Evolutionary conservation across 148 eudicot genomes (phyloP).

Genomic region (Talinum fruticosum): DNA sequence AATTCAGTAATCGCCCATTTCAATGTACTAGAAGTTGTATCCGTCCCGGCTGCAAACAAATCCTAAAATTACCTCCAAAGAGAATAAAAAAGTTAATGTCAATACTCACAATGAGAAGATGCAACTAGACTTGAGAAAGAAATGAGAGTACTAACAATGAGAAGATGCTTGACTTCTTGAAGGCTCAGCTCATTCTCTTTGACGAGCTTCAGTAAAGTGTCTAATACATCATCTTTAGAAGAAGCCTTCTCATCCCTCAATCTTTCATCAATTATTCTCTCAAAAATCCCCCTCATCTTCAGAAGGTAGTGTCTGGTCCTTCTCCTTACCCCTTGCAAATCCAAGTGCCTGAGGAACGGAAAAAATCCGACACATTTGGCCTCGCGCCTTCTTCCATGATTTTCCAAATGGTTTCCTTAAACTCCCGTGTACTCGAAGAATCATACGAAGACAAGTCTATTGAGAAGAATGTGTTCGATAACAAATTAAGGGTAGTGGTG

Average conservation of each 20-base stretch:
- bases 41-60: conserved; percentile 20
- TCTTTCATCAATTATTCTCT: conserved; percentile 21
- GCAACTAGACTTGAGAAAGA: too few relatives aligned
- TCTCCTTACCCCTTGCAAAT: conserved; percentile 39
- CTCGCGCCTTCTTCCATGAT: conserved; percentile 22
- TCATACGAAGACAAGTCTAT: conserved; percentile 1
- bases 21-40: conserved; percentile 16
- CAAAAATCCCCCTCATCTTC: conserved; percentile 38
- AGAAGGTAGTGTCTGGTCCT: conserved; percentile 36
- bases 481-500: conserved; percentile 11
- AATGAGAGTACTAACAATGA: conserved; percentile 11
- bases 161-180: conserved; percentile 18
- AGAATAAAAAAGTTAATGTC: too few relatives aligned
- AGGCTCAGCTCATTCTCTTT: conserved; percentile 6
- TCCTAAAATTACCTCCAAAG: conserved; percentile 1
- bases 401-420: conserved; percentile 15
- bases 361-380: conserved; percentile 46
- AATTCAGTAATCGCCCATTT: conserved; percentile 18
- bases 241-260: conserved; percentile 1
- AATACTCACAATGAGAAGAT: too few relatives aligned
- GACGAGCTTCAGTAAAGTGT: conserved; percentile 8
- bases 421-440: conserved; percentile 5
- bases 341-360: conserved; percentile 35
- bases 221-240: conserved; percentile 22
- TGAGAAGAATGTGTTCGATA: conserved; percentile 22